These are phyloP conservation scores for Lactarius hengduanensis DNA, from an alignment of 768 basidiomycete species.

Conservation along the genomic window DNA sequence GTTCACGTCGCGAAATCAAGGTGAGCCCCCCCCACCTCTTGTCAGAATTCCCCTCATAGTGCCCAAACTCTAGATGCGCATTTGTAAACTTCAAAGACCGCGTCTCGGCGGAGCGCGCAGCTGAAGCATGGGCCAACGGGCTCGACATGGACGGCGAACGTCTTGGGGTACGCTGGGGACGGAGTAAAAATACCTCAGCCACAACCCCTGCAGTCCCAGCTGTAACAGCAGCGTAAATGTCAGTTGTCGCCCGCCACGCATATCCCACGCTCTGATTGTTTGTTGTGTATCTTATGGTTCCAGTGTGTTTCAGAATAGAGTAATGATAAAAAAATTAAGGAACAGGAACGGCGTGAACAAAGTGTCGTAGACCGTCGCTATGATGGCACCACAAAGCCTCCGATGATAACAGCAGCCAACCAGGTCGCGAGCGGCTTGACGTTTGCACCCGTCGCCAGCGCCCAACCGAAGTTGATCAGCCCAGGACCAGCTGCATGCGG, in stretches of 20 bases:
- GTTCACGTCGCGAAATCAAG: conserved; percentile 83
- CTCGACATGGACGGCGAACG: conserved; percentile 79
- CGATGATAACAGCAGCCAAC: conserved; percentile 38
- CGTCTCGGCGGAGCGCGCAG: conserved; percentile 79
- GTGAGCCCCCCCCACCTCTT: conserved; percentile 37
- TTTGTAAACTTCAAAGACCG: conserved; percentile 93
- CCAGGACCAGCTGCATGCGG: conserved; percentile 52
- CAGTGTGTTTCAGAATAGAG: conserved; percentile 8
- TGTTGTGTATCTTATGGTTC: conserved; percentile 15
- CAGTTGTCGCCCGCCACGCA: not conserved
- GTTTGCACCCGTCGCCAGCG: conserved; percentile 40
- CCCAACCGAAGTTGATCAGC: conserved; percentile 59
- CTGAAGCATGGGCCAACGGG: conserved; percentile 87
- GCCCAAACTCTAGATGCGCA: conserved; percentile 61
- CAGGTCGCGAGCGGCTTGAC: conserved; percentile 40
- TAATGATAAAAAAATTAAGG: conserved; percentile 11
- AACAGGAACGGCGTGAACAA: not conserved
- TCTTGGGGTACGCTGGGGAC: conserved; percentile 84
- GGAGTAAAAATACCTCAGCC: conserved; percentile 47
- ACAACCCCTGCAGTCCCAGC: conserved; percentile 1
- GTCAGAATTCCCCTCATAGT: no score
- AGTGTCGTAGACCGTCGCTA: not conserved
- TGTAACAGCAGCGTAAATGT: not conserved
- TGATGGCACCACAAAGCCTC: conserved; percentile 30
- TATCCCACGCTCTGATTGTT: conserved; percentile 8